A percentile compares a stretch with the other conserved stretches of the same genome.
These are phyloP conservation scores for Bremia lactucae DNA, from an alignment of 352 stramenopile genomes.

Conservation along the genomic window DNA sequence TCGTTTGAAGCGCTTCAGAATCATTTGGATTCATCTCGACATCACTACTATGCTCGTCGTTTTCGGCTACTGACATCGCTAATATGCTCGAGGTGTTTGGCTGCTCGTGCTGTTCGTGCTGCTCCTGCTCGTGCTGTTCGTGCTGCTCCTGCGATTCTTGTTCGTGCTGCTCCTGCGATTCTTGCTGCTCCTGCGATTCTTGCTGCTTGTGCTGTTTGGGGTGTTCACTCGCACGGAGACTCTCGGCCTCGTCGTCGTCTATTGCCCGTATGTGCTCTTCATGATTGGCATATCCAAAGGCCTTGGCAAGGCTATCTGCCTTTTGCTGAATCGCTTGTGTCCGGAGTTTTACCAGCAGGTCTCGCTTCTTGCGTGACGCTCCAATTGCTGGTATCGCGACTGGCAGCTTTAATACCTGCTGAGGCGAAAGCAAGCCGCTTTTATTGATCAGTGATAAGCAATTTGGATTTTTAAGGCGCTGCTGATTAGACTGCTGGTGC, in stretches of 20 bases:
- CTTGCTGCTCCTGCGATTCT: slow-evolving; percentile 16
- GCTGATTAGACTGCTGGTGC: slow-evolving; percentile 36
- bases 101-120: slow-evolving; percentile 7
- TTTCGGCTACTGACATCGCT: too few relatives aligned
- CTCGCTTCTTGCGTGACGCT: slow-evolving; percentile 46
- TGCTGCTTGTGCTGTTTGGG: slow-evolving; percentile 36
- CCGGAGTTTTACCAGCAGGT: slow-evolving; percentile 40
- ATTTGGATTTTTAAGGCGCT: slow-evolving; percentile 21
- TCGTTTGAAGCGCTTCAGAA: not conserved
- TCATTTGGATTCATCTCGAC: not conserved
- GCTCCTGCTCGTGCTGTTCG: slow-evolving; percentile 5
- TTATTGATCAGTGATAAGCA: not conserved
- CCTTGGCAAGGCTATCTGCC: slow-evolving; percentile 51
- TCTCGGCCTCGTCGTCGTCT: slow-evolving; percentile 52
- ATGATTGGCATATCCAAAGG: slow-evolving; percentile 67
- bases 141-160: slow-evolving; percentile 8
- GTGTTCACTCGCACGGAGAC: slow-evolving; percentile 44
- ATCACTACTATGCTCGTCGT: not conserved
- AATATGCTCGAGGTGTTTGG: too few relatives aligned
- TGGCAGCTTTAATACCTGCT: slow-evolving; percentile 40
- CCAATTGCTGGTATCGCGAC: slow-evolving; percentile 27
- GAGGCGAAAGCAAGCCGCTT: slow-evolving; percentile 17
- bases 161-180: not conserved
- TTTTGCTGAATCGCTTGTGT: slow-evolving; percentile 56
- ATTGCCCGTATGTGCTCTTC: slow-evolving; percentile 60